phyloP scores from a whole-genome alignment of 768 basidiomycete species.

The Tricholoma saponaceum region DNA sequence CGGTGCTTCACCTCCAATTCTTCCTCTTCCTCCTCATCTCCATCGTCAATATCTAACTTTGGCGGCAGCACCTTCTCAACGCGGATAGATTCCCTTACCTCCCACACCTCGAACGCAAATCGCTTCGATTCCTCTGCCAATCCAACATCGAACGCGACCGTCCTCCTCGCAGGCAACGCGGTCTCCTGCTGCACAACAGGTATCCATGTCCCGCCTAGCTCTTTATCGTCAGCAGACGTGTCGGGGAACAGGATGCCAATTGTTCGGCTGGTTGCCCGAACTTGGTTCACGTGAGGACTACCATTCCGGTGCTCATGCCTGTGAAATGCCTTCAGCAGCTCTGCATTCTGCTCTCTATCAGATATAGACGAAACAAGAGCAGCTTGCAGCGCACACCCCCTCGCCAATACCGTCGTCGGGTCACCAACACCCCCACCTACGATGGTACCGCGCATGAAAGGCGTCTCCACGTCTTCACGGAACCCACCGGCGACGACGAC shows the following conservation, averaged over 20 bases:
- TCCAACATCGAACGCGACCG: constrained; percentile 53
- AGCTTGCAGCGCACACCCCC: constrained; percentile 77
- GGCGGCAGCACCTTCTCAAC: constrained; percentile 53
- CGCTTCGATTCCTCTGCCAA: constrained; percentile 37
- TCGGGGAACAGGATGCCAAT: constrained; percentile 67
- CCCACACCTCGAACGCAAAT: constrained; percentile 74
- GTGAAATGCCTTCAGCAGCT: constrained; percentile 49
- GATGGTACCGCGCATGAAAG: constrained; percentile 63
- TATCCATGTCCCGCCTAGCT: constrained; percentile 62
- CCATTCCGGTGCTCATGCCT: constrained; percentile 22
- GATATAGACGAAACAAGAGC: constrained; percentile 50
- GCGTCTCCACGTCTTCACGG: constrained; percentile 56
- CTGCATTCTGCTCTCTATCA: constrained; percentile 42
- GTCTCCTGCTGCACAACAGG: constrained; percentile 69
- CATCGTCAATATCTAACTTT: constrained; percentile 39
- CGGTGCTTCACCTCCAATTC: constrained; percentile 62
- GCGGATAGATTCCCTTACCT: constrained; percentile 64
- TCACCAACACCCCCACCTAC: constrained; percentile 72
- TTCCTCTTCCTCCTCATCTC: constrained; percentile 52
- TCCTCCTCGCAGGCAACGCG: constrained; percentile 61
- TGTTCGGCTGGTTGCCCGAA: constrained; percentile 56
- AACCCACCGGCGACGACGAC: constrained; percentile 46
- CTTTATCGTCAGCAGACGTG: constrained; percentile 29
- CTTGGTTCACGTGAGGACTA: constrained; percentile 23
- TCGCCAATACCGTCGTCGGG: constrained; percentile 71